A percentile compares a stretch with the other conserved stretches of the same genome.
Evolutionary conservation across 1,284 basidiomycete genomes (phyloP).

Genomic region (Earliella scabrosa): DNA sequence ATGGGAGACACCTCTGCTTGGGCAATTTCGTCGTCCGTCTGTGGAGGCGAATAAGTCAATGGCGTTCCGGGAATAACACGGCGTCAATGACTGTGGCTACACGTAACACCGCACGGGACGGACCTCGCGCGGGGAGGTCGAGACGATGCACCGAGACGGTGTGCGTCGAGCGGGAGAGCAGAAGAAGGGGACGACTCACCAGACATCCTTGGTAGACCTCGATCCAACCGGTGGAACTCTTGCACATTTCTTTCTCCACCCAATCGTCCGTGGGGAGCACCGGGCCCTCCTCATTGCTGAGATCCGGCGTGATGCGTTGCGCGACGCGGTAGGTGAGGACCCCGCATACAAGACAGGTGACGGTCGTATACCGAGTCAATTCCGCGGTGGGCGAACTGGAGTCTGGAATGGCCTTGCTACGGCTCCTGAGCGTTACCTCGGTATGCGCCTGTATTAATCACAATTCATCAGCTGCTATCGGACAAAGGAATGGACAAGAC

Average conservation of each 20-base stretch:
- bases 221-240: constrained; percentile 72
- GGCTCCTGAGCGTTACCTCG: constrained; percentile 71
- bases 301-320: constrained; percentile 59
- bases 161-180: not conserved
- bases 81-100: constrained; percentile 9
- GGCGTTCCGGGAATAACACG: constrained; percentile 1
- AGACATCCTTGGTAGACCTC: constrained; percentile 68
- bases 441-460: constrained; percentile 57
- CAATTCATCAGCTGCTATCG: constrained; percentile 11
- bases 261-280: constrained; percentile 74
- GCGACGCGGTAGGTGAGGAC: constrained; percentile 70
- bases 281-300: constrained; percentile 68
- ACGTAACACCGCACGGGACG: constrained; percentile 14
- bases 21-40: constrained; percentile 54
- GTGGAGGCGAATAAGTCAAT: constrained; percentile 25
- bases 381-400: constrained; percentile 44
- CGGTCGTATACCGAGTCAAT: constrained; percentile 60
- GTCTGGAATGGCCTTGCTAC: constrained; percentile 51
- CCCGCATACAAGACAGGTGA: constrained; percentile 74
- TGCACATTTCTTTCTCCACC: constrained; percentile 73
- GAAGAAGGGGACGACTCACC: constrained; percentile 51
- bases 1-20: constrained; percentile 48
- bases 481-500: constrained; percentile 13
- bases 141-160: not conserved
- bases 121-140: not conserved